Conservation (phyloP, 2,329 filamentous ascomycete species). For the Talaromyces pinophilus region DNA sequence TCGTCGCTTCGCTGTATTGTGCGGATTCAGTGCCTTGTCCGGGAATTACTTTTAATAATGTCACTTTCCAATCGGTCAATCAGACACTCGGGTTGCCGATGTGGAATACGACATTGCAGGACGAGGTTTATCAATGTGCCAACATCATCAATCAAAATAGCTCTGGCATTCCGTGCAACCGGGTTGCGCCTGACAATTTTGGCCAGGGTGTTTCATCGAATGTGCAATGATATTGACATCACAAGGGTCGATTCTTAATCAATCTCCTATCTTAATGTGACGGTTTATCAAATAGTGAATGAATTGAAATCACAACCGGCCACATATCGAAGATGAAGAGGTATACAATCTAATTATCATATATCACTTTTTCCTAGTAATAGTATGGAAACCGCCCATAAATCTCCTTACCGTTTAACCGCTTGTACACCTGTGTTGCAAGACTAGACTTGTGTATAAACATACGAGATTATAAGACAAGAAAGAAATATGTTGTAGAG, state of each 20-base stretch:
- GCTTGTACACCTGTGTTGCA: not conserved
- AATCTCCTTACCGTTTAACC: not conserved
- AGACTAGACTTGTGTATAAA: not conserved
- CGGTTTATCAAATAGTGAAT: not conserved
- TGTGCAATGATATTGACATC: slow-evolving; percentile 5
- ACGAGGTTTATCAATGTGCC: slow-evolving; percentile 47
- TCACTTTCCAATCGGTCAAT: slow-evolving; percentile 49
- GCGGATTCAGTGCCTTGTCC: slow-evolving; percentile 47
- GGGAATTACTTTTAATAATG: slow-evolving; percentile 48
- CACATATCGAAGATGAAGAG: not conserved
- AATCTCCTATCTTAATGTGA: not conserved
- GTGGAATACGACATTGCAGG: slow-evolving; percentile 25
- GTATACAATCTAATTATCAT: not conserved
- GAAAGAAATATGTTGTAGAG: not conserved
- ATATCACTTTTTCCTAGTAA: not conserved
- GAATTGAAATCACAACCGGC: not conserved
- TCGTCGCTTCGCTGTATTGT: slow-evolving; percentile 52
- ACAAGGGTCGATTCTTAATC: not conserved
- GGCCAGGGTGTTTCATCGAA: slow-evolving; percentile 19
- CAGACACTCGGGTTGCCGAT: slow-evolving; percentile 37
- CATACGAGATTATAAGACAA: too few relatives aligned
- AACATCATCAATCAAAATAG: slow-evolving; percentile 37
- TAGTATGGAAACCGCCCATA: not conserved
- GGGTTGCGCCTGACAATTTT: slow-evolving; percentile 30
- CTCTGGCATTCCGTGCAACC: slow-evolving; percentile 33